Conservation (phyloP, 2,329 filamentous ascomycete genomes). For the Calonectria multiphialidica region DNA sequence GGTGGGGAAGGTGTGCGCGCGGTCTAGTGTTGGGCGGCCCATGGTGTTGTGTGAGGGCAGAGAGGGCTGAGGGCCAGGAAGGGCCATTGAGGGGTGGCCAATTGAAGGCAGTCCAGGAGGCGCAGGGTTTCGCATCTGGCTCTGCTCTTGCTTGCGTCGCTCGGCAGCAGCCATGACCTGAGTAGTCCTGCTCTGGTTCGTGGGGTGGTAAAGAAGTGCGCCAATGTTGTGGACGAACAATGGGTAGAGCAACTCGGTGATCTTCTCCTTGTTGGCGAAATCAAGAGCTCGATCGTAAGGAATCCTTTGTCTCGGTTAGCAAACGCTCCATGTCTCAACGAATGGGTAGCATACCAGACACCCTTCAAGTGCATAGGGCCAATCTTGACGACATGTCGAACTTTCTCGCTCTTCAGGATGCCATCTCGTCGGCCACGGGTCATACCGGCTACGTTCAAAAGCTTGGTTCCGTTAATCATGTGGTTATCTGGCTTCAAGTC, state of each 20-base stretch:
- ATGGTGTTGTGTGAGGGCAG: conserved; percentile 77
- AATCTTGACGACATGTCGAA: conserved; percentile 97
- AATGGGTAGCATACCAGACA: conserved; percentile 80
- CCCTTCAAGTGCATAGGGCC: conserved; percentile 99
- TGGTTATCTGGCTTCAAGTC: conserved; percentile 79
- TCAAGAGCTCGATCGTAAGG: conserved; percentile 97
- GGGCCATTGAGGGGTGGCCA: conserved; percentile 72
- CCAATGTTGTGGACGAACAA: conserved; percentile 98
- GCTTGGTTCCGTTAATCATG: conserved; percentile 99
- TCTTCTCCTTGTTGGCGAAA: conserved; percentile 99
- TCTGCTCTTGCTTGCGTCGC: conserved; percentile 79
- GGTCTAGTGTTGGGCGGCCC: conserved; percentile 81
- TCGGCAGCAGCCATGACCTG: conserved; percentile 90
- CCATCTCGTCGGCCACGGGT: conserved; percentile 94
- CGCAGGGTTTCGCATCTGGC: conserved; percentile 71
- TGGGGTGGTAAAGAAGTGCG: conserved; percentile 91
- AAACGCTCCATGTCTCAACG: conserved; percentile 30
- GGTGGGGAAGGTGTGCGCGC: conserved; percentile 93
- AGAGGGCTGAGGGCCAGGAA: conserved; percentile 68
- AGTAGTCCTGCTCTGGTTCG: conserved; percentile 85
- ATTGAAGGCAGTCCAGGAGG: conserved; percentile 73
- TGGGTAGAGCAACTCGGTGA: conserved; percentile 93
- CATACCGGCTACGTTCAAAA: conserved; percentile 98
- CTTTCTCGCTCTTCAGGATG: conserved; percentile 97
- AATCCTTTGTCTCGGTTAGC: conserved; percentile 74